Evolutionary conservation across 257 asterid species (phyloP).

Genomic region (Cordia subcordata): DNA sequence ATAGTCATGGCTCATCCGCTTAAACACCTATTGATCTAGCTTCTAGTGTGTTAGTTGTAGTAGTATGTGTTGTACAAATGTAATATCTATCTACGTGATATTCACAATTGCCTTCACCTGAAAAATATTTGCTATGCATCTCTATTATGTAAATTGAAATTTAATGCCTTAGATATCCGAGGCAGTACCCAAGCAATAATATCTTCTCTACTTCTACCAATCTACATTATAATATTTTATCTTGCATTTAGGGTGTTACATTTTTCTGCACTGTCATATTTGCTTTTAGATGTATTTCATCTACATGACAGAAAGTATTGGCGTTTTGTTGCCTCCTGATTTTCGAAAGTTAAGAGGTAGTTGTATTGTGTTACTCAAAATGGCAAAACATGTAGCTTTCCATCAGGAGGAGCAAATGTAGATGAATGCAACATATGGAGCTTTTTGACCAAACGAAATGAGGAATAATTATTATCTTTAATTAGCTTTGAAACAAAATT

Average conservation of each 20-base stretch:
- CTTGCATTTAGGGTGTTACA: neutral
- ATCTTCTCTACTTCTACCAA: neutral
- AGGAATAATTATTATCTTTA: no score
- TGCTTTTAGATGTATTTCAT: no score
- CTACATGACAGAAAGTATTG: no score
- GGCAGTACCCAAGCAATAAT: no score
- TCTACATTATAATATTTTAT: neutral
- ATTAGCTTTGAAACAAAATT: no score
- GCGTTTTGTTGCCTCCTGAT: no score
- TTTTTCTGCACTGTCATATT: neutral
- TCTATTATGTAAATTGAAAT: neutral
- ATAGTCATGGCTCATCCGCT: constrained; percentile 10
- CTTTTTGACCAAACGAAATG: no score
- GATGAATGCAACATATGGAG: no score
- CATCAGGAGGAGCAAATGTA: no score
- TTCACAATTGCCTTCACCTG: neutral
- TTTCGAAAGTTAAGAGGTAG: no score
- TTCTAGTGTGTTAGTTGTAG: constrained; percentile 7
- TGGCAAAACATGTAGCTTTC: no score
- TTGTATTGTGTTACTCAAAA: no score
- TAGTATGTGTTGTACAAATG: constrained; percentile 2
- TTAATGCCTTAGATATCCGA: neutral
- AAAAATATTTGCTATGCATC: neutral
- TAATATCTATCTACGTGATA: neutral
- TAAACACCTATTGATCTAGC: constrained; percentile 4